Base-by-base conservation (phyloP, 2,329 filamentous ascomycete genomes). In the Neocatenulostroma microsporum region DNA sequence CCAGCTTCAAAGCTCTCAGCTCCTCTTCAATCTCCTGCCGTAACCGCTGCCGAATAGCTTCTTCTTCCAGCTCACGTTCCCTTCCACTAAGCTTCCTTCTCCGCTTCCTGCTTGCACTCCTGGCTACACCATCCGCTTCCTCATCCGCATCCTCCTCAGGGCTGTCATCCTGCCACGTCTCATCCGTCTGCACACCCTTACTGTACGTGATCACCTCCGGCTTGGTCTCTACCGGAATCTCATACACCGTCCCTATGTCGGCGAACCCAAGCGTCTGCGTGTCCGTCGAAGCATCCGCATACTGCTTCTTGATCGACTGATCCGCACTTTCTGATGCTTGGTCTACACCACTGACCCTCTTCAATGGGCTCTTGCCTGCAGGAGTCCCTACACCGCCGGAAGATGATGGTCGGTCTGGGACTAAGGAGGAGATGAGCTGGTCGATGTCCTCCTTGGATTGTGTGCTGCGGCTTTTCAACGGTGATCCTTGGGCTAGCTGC, bases 1-100 rank as follows among this genome's bases (percentile, higher is more conserved):
- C 53, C 39, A 68, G 58, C 23, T 80, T 77, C 14, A 83, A 71
- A 13, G 83, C 82, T 57, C 78, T 81, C 31, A 96, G 63, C 58
- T 98, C 93, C 49, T 94, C 87, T 57, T 95, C 89, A 35, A 98
- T 86, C 62, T 98, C 91, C 47, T 78, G 78, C 36, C 86, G 76
- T 41, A 98, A 73, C 50, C 84, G 84, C 53, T 86, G 77, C 39
- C 89, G 76, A 37, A 98, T 74, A 61, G 94, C 85, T 56, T 96
- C 91, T 50, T 96, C 88, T 45, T 82, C 74, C 28, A 55, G 39
- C 51, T 89, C 83, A 36, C 82, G 76, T 50, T 87, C 83, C 50
- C 83, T 75, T 57, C 84, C 76, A 63, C 84, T 94, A 47, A 83
- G 62, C 51, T 82, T 75, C 65, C 89, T 93, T 63, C 67, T 80